phyloP scores from a whole-genome alignment of 2,329 filamentous ascomycete species.

The Stromatinia cepivora region DNA sequence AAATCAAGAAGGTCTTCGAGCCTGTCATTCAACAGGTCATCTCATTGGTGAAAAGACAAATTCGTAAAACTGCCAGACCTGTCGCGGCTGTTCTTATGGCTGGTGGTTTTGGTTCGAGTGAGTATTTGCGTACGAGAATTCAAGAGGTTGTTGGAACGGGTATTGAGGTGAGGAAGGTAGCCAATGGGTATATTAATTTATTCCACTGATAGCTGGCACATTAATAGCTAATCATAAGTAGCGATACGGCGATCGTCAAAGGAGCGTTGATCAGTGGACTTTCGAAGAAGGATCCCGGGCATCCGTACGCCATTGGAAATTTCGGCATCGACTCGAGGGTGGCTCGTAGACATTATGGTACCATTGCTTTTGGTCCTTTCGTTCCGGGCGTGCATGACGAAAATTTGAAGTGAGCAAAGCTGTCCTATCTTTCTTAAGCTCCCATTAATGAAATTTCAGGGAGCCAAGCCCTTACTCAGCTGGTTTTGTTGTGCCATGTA shows the following conservation, averaged over 20 bases:
- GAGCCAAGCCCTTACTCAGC: neutral
- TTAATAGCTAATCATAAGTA: neutral
- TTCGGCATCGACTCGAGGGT: slow-evolving; percentile 10
- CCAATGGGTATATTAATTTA: slow-evolving; percentile 7
- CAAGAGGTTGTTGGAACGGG: neutral
- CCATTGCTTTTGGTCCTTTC: neutral
- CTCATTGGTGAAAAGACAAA: neutral
- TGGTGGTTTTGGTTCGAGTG: slow-evolving; percentile 13
- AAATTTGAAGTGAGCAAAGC: neutral
- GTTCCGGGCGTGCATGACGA: neutral
- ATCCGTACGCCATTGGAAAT: neutral
- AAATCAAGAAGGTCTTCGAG: slow-evolving; percentile 12
- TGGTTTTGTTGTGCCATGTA: neutral
- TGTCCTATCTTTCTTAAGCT: neutral
- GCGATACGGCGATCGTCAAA: slow-evolving; percentile 9
- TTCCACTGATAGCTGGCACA: neutral
- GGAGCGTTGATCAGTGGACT: slow-evolving; percentile 8
- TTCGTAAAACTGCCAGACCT: neutral
- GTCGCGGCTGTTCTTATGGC: slow-evolving; percentile 10
- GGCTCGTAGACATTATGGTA: slow-evolving; percentile 3
- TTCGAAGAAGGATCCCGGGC: slow-evolving; percentile 2
- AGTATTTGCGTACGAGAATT: slow-evolving; percentile 8
- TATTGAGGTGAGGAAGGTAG: slow-evolving; percentile 6
- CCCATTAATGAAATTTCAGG: neutral
- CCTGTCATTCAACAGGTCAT: neutral